Percentiles rank a stretch among this genome's conserved stretches.
phyloP scores from a whole-genome alignment of 1,284 basidiomycete species.

The Ceratobasidium sp. region DNA sequence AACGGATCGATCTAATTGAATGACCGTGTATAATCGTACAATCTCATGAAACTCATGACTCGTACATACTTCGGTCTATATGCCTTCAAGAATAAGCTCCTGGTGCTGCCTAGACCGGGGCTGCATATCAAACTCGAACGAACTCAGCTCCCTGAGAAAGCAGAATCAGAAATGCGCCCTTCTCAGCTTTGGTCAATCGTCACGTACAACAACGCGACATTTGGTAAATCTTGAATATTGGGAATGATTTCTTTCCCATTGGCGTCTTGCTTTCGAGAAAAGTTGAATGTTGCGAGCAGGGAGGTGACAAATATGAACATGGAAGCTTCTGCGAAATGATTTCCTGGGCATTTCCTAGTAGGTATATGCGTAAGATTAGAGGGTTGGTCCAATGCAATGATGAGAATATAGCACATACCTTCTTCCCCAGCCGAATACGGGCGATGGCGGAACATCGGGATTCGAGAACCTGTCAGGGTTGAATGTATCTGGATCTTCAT shows the following conservation, averaged over 20 bases:
- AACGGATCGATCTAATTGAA: too few relatives aligned
- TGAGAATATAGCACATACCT: background rate
- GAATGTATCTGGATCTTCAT: slow-evolving; percentile 5
- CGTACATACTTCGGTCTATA: background rate
- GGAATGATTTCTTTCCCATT: slow-evolving; percentile 15
- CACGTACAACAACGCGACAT: slow-evolving; percentile 7
- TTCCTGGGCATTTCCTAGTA: slow-evolving; percentile 31
- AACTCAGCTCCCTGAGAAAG: background rate
- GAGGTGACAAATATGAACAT: slow-evolving; percentile 22
- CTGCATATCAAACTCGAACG: background rate
- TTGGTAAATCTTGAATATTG: background rate
- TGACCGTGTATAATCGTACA: too few relatives aligned
- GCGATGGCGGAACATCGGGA: slow-evolving; percentile 4
- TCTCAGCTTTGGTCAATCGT: too few relatives aligned
- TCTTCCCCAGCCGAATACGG: slow-evolving; percentile 28
- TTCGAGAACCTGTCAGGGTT: slow-evolving; percentile 26
- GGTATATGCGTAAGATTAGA: background rate
- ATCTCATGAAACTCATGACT: too few relatives aligned
- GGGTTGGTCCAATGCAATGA: too few relatives aligned
- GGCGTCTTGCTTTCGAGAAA: background rate
- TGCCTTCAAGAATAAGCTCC: background rate
- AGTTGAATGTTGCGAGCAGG: slow-evolving; percentile 43
- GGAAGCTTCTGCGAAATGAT: slow-evolving; percentile 24
- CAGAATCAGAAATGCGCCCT: background rate
- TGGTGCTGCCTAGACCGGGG: background rate